These are phyloP conservation scores for Suillus hirtellus DNA, from an alignment of 768 basidiomycete genomes.

Conservation along the genomic window DNA sequence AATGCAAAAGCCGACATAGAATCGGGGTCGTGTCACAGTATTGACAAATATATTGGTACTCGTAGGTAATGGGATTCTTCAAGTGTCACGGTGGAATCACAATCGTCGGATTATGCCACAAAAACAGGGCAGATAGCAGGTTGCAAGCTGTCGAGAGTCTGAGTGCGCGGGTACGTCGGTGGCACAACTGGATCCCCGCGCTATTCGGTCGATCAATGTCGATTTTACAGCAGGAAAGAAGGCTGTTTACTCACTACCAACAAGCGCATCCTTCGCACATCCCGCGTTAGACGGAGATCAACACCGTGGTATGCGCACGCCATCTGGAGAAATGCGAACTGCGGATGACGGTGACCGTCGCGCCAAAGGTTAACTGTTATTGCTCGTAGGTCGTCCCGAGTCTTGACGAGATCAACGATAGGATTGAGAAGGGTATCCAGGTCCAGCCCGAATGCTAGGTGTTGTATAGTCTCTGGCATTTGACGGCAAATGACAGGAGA, in stretches of 20 bases:
- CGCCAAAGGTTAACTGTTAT: slow-evolving; percentile 59
- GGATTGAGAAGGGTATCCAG: slow-evolving; percentile 53
- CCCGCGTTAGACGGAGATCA: slow-evolving; percentile 49
- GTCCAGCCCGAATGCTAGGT: slow-evolving; percentile 63
- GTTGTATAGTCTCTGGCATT: slow-evolving; percentile 50
- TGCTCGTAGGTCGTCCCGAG: slow-evolving; percentile 41
- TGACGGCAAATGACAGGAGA: slow-evolving; percentile 46
- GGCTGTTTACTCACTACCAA: slow-evolving; percentile 44
- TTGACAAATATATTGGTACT: background rate
- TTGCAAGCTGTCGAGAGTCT: slow-evolving; percentile 18
- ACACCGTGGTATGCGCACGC: slow-evolving; percentile 65
- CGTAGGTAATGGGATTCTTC: slow-evolving; percentile 3
- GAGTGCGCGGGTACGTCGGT: slow-evolving; percentile 19
- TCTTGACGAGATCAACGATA: slow-evolving; percentile 56
- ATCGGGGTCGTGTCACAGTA: background rate
- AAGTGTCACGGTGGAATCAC: background rate
- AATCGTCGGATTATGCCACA: slow-evolving; percentile 2
- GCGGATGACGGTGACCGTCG: slow-evolving; percentile 49
- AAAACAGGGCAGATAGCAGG: slow-evolving; percentile 2
- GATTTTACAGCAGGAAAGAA: slow-evolving; percentile 1
- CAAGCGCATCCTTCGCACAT: slow-evolving; percentile 54
- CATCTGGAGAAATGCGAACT: slow-evolving; percentile 57
- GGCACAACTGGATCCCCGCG: slow-evolving; percentile 23
- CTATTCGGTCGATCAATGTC: background rate
- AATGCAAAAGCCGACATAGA: slow-evolving; percentile 3